Evolutionary conservation across 495 filamentous ascomycete genomes (phyloP), one percentile per base, ranked within the genome.

Genomic region (Penicillium riverlandense): DNA sequence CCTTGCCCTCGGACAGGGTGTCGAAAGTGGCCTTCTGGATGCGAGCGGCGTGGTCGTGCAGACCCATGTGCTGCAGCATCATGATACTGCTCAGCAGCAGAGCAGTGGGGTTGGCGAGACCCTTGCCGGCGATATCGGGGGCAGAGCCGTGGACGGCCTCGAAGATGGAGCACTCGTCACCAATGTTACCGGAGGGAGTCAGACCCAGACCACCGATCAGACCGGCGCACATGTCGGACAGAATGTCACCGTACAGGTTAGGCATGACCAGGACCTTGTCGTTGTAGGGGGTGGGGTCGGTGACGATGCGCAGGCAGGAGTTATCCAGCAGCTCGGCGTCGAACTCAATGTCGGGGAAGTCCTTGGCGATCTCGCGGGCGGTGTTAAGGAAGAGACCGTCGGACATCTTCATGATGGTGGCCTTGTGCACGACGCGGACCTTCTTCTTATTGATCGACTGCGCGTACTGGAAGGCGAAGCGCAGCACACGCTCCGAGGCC

Each of bases 401-500:
- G 68, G 79, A 85, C 94, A 97, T 97, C 83, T 98, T 98, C 92
- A 97, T 97, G 76, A 97, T 98, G 58, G 94, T 98, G 59, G 91
- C 92, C 80, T 97, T 97, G 81, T 97, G 91, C 41, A 97, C 92
- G 33, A 85, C 91, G 50, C 92, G 86, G 48, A 98, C 92, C 82
- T 96, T 96, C 64, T 80, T 86, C 76, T 85, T 85, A 59, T 89
- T 86, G 51, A 96, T 86, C 40, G 86, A 78, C 65, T 90, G 77
- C 55, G 92, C 92, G 59, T 97, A 89, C 69, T 97, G 90, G 83
- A 98, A 98, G 47, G 94, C 92, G 68, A 88, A 98, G 50, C 88
- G 81, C 32, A 96, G 79, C 34, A 98, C 94, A 48, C 92, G 81
- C 80, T 98, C 92, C 54, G 80, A 88, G 40, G 94, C 94, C 52